Conservation (phyloP, 2,329 filamentous ascomycete species). For the Chrysoporthe deuterocubensis region DNA sequence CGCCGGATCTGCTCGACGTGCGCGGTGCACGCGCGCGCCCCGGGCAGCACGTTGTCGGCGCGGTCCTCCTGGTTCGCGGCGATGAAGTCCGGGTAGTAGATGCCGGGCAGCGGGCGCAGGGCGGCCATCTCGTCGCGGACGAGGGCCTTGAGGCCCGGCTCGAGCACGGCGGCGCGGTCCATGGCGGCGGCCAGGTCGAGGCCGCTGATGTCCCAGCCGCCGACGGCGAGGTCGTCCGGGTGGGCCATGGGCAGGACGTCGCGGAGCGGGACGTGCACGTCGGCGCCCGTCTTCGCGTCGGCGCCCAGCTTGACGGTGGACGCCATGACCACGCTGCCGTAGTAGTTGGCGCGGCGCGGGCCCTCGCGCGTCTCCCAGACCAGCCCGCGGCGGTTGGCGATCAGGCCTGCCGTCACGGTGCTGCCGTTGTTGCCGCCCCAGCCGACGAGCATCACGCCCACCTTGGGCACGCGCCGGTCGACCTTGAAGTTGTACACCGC, state of each 20-base stretch:
- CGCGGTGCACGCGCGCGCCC: conserved; percentile 79
- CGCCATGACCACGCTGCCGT: conserved; percentile 95
- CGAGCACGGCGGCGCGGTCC: conserved; percentile 93
- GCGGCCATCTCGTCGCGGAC: conserved; percentile 91
- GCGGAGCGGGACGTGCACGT: conserved; percentile 96
- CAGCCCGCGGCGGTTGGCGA: conserved; percentile 88
- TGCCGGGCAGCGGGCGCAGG: conserved; percentile 87
- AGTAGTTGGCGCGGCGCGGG: conserved; percentile 87
- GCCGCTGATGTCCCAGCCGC: conserved; percentile 96
- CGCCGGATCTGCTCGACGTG: conserved; percentile 93
- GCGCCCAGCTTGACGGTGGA: conserved; percentile 97
- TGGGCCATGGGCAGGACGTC: conserved; percentile 95
- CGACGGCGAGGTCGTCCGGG: conserved; percentile 92
- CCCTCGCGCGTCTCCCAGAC: conserved; percentile 95
- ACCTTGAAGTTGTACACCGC: conserved; percentile 97
- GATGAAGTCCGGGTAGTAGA: conserved; percentile 99
- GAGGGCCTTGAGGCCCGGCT: conserved; percentile 88
- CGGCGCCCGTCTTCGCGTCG: conserved; percentile 79
- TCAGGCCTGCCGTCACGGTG: conserved; percentile 94
- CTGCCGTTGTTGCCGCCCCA: conserved; percentile 98
- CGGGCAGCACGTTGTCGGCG: conserved; percentile 86
- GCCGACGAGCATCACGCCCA: conserved; percentile 96
- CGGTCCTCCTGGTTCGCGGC: conserved; percentile 97
- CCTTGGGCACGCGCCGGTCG: conserved; percentile 88
- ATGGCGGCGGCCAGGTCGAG: conserved; percentile 89